Evolutionary conservation across 2,329 filamentous ascomycete species (phyloP), one percentile per base, ranked within the genome.

Genomic region (Fusarium sp.): DNA sequence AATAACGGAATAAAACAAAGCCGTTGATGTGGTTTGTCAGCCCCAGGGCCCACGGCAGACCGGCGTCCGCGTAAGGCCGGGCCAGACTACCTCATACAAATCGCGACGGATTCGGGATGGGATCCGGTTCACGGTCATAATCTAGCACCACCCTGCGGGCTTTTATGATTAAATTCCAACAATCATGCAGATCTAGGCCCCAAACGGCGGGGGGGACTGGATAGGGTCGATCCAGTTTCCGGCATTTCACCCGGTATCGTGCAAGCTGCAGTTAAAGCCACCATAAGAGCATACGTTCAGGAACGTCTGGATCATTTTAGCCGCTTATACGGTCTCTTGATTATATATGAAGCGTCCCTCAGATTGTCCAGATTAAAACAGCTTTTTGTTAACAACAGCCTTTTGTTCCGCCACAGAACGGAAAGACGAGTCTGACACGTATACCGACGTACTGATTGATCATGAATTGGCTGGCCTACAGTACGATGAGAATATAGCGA

Each of bases 251-350:
- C 41, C 13, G 41, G 27, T 2, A 44, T 44, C 18, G 23, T 27
- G 11, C 5, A 27, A 3, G 41, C 41, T n/a, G 50, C 50, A 28
- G 34, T 40, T 39, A 36, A n/a, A 40, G 50, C 34, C 10, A 39
- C 23, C 36, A 40, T 28, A 30, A 39, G 36, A 30, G 50, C 50
- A 39, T 53, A 53, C 15, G 23, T 53, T 41, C 15, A 53, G 50
- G 36, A 53, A 53, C 50, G 18, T 18, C 50, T 53, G 50, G 36
- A 53, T 53, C 30, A 18, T 39, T 41, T 53, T 36, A 40, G 50
- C 50, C 50, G 36, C 34, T 31, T 53, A n/a, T 52, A 36, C 40
- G 30, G 30, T n/a, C 36, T 40, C 36, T 27, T 53, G 39, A 36
- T 53, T 27, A 53, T 41, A 30, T 39, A 28, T 53, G 12, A 12